phyloP scores from a whole-genome alignment of 139 green algal species.

The Raphidocelis subcapitata region DNA sequence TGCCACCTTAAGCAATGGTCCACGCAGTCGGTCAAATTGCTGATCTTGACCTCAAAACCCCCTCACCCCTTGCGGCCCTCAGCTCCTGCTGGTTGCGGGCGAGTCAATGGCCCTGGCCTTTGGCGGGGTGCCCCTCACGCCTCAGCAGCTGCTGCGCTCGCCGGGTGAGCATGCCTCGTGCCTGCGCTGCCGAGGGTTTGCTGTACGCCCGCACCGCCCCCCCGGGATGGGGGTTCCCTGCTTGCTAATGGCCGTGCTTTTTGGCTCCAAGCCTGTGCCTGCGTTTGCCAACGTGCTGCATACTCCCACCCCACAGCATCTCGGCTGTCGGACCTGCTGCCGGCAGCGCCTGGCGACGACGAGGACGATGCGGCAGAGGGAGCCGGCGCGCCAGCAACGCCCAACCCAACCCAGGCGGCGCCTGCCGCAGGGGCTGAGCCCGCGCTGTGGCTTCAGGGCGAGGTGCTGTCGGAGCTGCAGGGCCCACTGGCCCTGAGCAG shows the following conservation, averaged over 20 bases:
- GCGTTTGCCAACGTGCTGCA: no score
- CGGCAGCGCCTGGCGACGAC: not conserved
- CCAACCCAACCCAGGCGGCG: not conserved
- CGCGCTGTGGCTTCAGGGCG: conserved; percentile 8
- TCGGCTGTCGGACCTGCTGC: conserved; percentile 7
- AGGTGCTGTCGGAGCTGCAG: conserved; percentile 7
- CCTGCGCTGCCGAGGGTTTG: no score
- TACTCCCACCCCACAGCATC: no score
- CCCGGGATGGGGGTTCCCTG: not conserved
- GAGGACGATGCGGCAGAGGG: not conserved
- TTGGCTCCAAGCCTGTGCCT: not conserved
- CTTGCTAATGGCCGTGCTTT: not conserved
- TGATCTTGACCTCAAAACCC: not conserved
- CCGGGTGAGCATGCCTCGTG: not conserved
- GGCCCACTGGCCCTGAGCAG: not conserved
- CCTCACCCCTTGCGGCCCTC: conserved; percentile 35
- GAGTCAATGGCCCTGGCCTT: conserved; percentile 82
- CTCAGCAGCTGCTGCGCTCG: conserved; percentile 48
- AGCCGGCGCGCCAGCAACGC: not conserved
- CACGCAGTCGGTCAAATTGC: no score
- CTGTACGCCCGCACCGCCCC: no score
- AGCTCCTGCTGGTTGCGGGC: conserved; percentile 73
- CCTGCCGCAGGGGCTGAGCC: not conserved
- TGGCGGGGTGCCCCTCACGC: conserved; percentile 53
- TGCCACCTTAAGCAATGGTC: no score